Evolutionary conservation across 2,329 filamentous ascomycete species (phyloP), one percentile per base, ranked within the genome.

Genomic region (Orbilia javanica): DNA sequence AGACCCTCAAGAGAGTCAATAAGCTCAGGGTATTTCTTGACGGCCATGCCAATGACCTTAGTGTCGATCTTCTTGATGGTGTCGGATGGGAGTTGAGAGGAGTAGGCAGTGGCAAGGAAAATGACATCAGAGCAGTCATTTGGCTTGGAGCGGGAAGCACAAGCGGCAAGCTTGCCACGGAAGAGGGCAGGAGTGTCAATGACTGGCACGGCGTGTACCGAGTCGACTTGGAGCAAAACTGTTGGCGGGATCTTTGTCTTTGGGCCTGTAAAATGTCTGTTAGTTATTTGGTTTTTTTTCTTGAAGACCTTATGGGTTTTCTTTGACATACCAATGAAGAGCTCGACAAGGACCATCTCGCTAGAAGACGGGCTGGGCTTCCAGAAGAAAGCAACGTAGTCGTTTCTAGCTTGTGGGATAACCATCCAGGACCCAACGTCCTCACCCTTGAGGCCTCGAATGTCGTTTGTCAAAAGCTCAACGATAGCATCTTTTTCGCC

Each of bases 331-430:
- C 80, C 80, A 44, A 81, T 79, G 67, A 82, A 82, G 60, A 82
- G 80, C 72, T 82, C 81, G 22, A 82, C 81, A 18, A 82, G 79
- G 20, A 82, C 81, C 80, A 81, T 81, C 22, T 79, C 77, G 15
- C 69, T 77, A 6, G 71, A 77, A 13, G 64, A 50, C 22, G 79
- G 78, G 20, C 63, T 72, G 10, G 79, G 64, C 25, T 81, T 80
- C 81, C 81, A 82, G 79, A 82, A 82, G 68, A 81, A 82, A n/a
- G 81, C 81, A 8, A 82, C 81, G 64, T 82, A 82, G 68, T 82
- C 81, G 50, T 81, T 81, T 53, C 81, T 79, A 39, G 74, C 73
- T 63, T 82, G 81, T 3, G 81, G 81, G 34, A 82, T 82, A 22
- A 81, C 80, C 44, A 82, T 78, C 80, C 80, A 82, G 20, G 67